Percentiles rank a stretch among this genome's conserved stretches.
These are phyloP conservation scores for Debaryomycetaceae sp. DNA, from an alignment of 1,139 yeast species.

Conservation along the genomic window DNA sequence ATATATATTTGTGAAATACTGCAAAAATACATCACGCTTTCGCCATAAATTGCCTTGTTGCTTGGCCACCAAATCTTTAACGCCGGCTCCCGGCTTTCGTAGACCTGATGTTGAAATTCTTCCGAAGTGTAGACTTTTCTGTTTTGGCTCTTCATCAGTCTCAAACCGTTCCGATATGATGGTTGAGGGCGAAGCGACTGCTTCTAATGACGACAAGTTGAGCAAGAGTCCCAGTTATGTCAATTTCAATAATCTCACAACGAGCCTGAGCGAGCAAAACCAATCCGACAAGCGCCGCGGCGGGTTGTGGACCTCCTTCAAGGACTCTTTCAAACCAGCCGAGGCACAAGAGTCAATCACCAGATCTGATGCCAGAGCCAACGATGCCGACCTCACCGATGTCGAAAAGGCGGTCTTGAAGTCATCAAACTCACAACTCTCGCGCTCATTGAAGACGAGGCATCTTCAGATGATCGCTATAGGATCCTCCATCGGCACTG, in stretches of 20 bases:
- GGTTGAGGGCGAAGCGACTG: too few species aligned
- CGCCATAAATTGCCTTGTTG: too few species aligned
- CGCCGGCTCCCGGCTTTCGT: too few species aligned
- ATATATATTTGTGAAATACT: too few species aligned
- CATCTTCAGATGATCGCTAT: slow-evolving; percentile 65
- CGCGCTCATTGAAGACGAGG: slow-evolving; percentile 30
- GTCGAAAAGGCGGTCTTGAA: slow-evolving; percentile 32
- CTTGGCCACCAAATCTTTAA: too few species aligned
- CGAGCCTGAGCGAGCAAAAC: neutral
- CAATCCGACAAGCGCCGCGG: neutral
- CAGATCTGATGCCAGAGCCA: slow-evolving; percentile 14
- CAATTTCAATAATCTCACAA: neutral
- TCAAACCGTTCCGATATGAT: too few species aligned
- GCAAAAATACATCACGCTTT: too few species aligned
- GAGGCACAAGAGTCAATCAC: slow-evolving; percentile 18
- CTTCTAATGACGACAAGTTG: too few species aligned
- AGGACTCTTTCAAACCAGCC: slow-evolving; percentile 36
- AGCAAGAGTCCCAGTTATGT: too few species aligned
- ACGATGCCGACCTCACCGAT: slow-evolving; percentile 22
- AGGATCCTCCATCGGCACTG: slow-evolving; percentile 77
- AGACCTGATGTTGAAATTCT: too few species aligned
- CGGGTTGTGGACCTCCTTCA: slow-evolving; percentile 23
- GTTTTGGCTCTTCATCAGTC: too few species aligned
- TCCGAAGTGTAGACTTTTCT: too few species aligned
- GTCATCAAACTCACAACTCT: slow-evolving; percentile 37